phyloP scores from a whole-genome alignment of 305 asterid genomes.

The Fraxinus ornus region DNA sequence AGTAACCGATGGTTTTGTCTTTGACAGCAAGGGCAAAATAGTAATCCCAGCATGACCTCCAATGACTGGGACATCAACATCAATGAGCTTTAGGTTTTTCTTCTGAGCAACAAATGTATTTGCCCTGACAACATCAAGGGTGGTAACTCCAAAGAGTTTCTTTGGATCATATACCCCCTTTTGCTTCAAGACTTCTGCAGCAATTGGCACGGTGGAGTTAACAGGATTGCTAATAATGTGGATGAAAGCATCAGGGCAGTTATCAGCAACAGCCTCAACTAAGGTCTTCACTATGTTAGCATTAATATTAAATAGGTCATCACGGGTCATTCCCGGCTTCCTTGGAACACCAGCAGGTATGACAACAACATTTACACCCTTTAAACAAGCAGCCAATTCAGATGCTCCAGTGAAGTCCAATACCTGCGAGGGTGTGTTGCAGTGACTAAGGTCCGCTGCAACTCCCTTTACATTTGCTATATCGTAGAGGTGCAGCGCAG shows the following conservation, averaged over 20 bases:
- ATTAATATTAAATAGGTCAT: constrained; percentile 69
- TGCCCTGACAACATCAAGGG: constrained; percentile 66
- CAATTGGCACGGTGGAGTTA: constrained; percentile 69
- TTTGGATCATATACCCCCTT: constrained; percentile 64
- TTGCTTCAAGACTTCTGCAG: constrained; percentile 64
- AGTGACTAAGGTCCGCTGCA: constrained; percentile 72
- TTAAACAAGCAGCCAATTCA: constrained; percentile 51
- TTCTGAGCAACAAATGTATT: constrained; percentile 64
- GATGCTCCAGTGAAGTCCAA: constrained; percentile 54
- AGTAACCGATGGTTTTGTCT: constrained; percentile 49
- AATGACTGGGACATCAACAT: constrained; percentile 62
- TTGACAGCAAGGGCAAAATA: constrained; percentile 59
- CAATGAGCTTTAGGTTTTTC: constrained; percentile 60
- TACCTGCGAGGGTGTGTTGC: constrained; percentile 68
- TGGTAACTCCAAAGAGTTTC: constrained; percentile 66
- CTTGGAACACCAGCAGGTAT: constrained; percentile 73
- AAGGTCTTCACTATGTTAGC: constrained; percentile 61
- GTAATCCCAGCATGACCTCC: constrained; percentile 78
- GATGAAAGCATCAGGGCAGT: constrained; percentile 67
- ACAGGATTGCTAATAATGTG: constrained; percentile 73
- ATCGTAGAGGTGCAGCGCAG: constrained; percentile 59
- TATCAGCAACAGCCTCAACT: constrained; percentile 66
- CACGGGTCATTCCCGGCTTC: constrained; percentile 74
- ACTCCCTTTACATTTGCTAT: constrained; percentile 70
- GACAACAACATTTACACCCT: constrained; percentile 56